Base-by-base conservation (phyloP, 306 rosid species). In the Dryas drummondii region DNA sequence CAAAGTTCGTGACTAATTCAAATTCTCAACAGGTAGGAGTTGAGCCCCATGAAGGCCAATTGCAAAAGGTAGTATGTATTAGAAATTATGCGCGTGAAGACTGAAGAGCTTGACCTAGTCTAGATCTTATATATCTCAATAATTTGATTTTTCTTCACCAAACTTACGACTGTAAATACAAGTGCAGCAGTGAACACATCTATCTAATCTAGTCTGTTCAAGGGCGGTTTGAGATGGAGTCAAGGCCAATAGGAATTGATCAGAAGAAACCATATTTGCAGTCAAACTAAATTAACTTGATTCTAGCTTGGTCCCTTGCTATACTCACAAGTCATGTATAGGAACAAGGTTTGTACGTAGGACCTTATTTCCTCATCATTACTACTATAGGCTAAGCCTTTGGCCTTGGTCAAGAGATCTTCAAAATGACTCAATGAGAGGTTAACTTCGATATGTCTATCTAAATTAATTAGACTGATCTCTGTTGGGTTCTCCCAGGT, bases 401-500 rank as follows among this genome's bases (percentile, higher is more conserved):
- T 32, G 37, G 37, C 17, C 37, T 79, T 50, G 75, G 88, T 81
- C 91, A 86, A 80, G 59, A 71, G 27, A 61, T 71, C 76, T 44
- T 80, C 86, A 78, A 61, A 65, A 79, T 69, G 27, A 58, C 57
- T 14, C 58, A 37, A 46, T 59, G 40, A 65, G 37, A 40, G 71
- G 76, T 81, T 75, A 83, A 59, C 72, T 68, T 64, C 48, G 53
- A 40, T 5, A 58, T 58, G 4, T 58, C 4, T 58, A 61, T 41
- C 32, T 47, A 22, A 22, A 22, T 22, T 76, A 72, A 32, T 32
- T 76, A 72, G 76, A 80, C 77, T 53, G 15, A 26, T 57, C 56
- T 75, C 56, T 75, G 73, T 55, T 71, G 40, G 76, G 77, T 69
- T 71, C 81, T 79, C 87, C 92, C 85, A 76, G 86, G 82, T 82